Evolutionary conservation across 192 early-diverging fungal genomes (phyloP).

Genomic region (Entomortierella chlamydospora): DNA sequence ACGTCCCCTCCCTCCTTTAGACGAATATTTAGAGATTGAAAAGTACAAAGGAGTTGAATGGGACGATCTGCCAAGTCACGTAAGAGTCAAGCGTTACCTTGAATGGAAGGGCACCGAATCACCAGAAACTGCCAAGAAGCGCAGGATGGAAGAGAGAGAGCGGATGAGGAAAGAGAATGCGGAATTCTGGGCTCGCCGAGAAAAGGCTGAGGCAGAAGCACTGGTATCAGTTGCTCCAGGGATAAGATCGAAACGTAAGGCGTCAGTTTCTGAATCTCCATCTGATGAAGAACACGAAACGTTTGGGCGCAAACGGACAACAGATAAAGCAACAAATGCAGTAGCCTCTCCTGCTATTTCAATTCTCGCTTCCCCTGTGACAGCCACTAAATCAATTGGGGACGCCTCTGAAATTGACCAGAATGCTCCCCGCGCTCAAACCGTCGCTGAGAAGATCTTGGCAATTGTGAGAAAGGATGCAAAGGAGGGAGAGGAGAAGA

Average conservation of each 20-base stretch:
- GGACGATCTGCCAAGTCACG: constrained; percentile 24
- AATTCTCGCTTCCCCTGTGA: neutral
- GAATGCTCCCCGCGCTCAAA: neutral
- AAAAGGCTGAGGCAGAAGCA: neutral
- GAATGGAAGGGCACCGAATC: constrained; percentile 36
- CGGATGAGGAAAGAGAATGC: constrained; percentile 16
- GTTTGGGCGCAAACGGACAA: neutral
- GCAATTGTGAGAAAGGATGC: constrained; percentile 2
- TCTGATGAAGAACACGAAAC: neutral
- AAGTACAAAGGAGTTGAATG: constrained; percentile 38
- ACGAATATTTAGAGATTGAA: constrained; percentile 32
- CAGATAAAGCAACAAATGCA: neutral
- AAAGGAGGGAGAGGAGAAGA: neutral
- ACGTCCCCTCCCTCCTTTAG: constrained; percentile 9
- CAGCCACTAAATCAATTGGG: neutral
- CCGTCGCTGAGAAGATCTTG: constrained; percentile 1
- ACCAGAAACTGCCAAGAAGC: constrained; percentile 18
- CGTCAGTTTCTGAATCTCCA: neutral
- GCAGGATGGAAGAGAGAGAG: constrained; percentile 17
- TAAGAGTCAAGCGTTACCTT: constrained; percentile 25
- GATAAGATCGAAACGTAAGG: neutral
- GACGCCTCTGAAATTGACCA: neutral
- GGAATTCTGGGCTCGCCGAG: constrained; percentile 1
- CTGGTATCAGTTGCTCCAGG: neutral
- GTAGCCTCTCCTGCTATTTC: neutral